A percentile compares a stretch with the other conserved stretches of the same genome.
phyloP scores from a whole-genome alignment of 108 stramenopile genomes.

The Asterionellopsis glacialis region DNA sequence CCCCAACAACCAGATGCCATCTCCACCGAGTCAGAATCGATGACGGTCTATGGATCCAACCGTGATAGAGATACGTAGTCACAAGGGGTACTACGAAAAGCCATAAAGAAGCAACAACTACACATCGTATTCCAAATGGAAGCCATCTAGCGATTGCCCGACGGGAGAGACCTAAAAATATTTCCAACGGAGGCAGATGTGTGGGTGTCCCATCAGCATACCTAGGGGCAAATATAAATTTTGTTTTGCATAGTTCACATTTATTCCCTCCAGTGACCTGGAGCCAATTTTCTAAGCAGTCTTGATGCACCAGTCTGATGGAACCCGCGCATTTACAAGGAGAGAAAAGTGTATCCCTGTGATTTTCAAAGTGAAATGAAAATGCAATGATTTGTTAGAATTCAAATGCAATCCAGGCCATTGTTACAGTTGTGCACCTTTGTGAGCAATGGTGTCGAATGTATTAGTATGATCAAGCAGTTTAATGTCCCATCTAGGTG shows the following conservation, averaged over 20 bases:
- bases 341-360: slow-evolving; percentile 65
- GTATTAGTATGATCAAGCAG: neutral
- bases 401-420: neutral
- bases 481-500: neutral
- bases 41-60: slow-evolving; percentile 80
- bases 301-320: slow-evolving; percentile 89
- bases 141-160: slow-evolving; percentile 66
- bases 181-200: slow-evolving; percentile 56
- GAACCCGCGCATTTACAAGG: slow-evolving; percentile 91
- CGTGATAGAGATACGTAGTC: slow-evolving; percentile 86
- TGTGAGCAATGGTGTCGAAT: neutral
- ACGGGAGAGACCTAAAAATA: slow-evolving; percentile 61
- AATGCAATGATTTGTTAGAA: neutral
- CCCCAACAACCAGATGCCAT: slow-evolving; percentile 47
- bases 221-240: slow-evolving; percentile 78
- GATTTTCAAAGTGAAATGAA: neutral
- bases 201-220: slow-evolving; percentile 81
- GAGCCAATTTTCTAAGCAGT: slow-evolving; percentile 87
- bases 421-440: neutral
- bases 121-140: slow-evolving; percentile 59
- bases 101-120: slow-evolving; percentile 70
- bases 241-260: slow-evolving; percentile 83
- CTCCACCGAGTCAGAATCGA: slow-evolving; percentile 42
- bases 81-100: slow-evolving; percentile 71
- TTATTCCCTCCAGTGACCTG: slow-evolving; percentile 65